Conservation (phyloP, 257 asterid genomes). For the Sherardia arvensis region DNA sequence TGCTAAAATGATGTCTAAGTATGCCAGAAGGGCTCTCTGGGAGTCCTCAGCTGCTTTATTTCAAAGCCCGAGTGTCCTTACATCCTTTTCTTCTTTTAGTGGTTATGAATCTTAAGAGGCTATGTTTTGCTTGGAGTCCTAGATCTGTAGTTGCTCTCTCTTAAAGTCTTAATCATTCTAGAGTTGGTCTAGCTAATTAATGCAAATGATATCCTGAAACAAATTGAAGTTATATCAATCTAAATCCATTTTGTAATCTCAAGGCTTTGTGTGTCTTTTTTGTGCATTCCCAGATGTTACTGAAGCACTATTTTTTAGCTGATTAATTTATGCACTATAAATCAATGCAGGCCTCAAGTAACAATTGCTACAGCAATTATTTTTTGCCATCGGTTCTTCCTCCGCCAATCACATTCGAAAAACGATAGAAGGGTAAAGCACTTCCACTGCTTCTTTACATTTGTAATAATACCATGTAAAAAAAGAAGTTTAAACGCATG, state of each 20-base stretch:
- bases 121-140: neutral
- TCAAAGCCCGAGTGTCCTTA: neutral
- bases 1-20: neutral
- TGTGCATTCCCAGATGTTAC: neutral
- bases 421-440: slow-evolving; percentile 84
- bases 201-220: neutral
- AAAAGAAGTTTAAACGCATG: neutral
- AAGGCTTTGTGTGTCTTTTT: neutral
- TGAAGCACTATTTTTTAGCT: neutral
- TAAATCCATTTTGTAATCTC: neutral
- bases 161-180: neutral
- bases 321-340: slow-evolving; percentile 14
- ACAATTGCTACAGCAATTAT: slow-evolving; percentile 94
- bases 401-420: slow-evolving; percentile 75
- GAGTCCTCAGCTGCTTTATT: neutral
- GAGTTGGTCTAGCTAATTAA: neutral
- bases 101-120: neutral
- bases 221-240: neutral
- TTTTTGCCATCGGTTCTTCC: slow-evolving; percentile 95
- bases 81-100: neutral
- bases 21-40: neutral
- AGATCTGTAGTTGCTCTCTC: neutral
- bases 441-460: neutral
- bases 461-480: neutral
- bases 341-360: slow-evolving; percentile 87